A percentile compares a stretch with the other conserved stretches of the same genome.
phyloP scores from a whole-genome alignment of 169 alveolate species.

The Ichthyophthirius multifiliis region DNA sequence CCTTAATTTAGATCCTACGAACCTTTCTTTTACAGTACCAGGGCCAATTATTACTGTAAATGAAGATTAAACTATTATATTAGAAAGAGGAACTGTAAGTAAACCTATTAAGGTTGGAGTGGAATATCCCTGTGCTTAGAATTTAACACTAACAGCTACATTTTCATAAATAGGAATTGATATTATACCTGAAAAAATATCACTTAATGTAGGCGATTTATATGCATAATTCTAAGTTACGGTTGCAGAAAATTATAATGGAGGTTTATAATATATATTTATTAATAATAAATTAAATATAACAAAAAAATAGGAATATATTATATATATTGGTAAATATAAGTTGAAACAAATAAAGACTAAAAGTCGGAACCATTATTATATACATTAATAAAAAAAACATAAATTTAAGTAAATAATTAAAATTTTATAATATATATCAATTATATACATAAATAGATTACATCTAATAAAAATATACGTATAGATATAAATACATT shows the following conservation, averaged over 20 bases:
- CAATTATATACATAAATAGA: not conserved
- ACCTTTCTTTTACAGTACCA: slow-evolving; percentile 29
- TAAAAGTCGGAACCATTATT: too few species aligned
- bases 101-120: slow-evolving; percentile 19
- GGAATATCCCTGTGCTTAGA: slow-evolving; percentile 46
- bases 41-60: slow-evolving; percentile 49
- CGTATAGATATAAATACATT: slow-evolving; percentile 16
- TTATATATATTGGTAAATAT: slow-evolving; percentile 37
- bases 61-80: slow-evolving; percentile 16
- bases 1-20: slow-evolving; percentile 40
- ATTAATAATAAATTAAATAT: not conserved
- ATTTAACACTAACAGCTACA: slow-evolving; percentile 24
- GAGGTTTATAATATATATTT: not conserved
- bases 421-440: not conserved
- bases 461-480: not conserved
- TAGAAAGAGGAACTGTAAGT: slow-evolving; percentile 43
- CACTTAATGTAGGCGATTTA: slow-evolving; percentile 25
- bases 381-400: slow-evolving; percentile 38
- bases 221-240: slow-evolving; percentile 22
- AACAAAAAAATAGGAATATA: slow-evolving; percentile 12
- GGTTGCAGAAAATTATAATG: slow-evolving; percentile 12
- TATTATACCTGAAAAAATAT: slow-evolving; percentile 24
- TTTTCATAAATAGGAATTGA: slow-evolving; percentile 9
- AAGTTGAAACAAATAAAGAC: slow-evolving; percentile 32
- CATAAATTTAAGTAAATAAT: slow-evolving; percentile 20